Evolutionary conservation across 495 filamentous ascomycete species (phyloP), one percentile per base, ranked within the genome.

Genomic region (Evansstolkia leycettana): DNA sequence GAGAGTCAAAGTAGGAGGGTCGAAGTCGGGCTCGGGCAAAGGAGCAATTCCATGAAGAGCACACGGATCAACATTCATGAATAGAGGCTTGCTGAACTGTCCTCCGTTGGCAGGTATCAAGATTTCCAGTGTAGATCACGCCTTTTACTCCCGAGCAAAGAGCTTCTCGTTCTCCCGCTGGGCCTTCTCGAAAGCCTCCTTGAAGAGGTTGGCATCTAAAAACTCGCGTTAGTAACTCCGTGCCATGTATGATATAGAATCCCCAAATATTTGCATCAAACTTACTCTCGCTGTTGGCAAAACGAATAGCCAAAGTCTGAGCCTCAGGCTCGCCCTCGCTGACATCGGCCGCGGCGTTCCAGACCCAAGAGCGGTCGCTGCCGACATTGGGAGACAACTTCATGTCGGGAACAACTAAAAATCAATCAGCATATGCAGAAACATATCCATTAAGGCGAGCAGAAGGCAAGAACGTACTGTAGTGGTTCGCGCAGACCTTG

Each of bases 401-500:
- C 92, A 99, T 99, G 55, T 94, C 90, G 18, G 92, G 90, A 36
- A 94, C 86, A 50, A 99, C 88, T 94, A 31, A n/a, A 31, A 37
- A 38, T 52, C 34, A 3, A 31, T 58, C 31, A 55, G 47, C 15
- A 45, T 25, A 5, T 3, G 1, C 28, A 24, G 7, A n/a, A 6
- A 10, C 11, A 2, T 16, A 12, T 9, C 2, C 17, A 20, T 7
- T n/a, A 25, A 5, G 11, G 7, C 13, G 13, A n/a, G 7, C 5
- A 7, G 5, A 33, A 20, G 17, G 14, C 9, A 10, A n/a, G 3
- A 31, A 50, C 84, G 55, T 80, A 98, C 90, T 80, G 63, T 99
- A 99, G 71, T 99, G 92, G 69, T 99, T 99, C 54, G 92, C 92
- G 79, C 92, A 99, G 63, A 96, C 90, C 72, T 99, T 99, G 65